phyloP scores from a whole-genome alignment of 495 filamentous ascomycete species.

The Hypomontagnella monticulosa region DNA sequence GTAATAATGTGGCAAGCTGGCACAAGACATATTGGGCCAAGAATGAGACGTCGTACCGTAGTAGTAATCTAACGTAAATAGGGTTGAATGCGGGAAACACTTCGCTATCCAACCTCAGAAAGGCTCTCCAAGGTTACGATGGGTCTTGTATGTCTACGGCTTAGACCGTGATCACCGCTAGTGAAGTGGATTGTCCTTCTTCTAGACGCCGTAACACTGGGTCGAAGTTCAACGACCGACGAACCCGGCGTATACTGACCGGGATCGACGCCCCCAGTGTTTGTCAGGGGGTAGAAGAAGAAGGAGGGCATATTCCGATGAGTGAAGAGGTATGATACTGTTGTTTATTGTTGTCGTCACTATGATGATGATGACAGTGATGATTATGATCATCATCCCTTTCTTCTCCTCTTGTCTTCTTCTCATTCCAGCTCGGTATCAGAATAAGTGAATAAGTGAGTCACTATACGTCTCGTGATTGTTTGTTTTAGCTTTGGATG shows the following conservation, averaged over 20 bases:
- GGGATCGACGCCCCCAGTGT: conserved; percentile 14
- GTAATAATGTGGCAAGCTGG: conserved; percentile 31
- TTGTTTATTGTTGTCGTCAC: too few relatives aligned
- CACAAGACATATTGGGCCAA: conserved; percentile 22
- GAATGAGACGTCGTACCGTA: conserved; percentile 33
- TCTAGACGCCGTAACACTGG: conserved; percentile 28
- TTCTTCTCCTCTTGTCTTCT: too few relatives aligned
- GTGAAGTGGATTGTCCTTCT: conserved; percentile 6
- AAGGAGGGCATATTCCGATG: conserved; percentile 8
- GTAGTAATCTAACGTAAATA: conserved; percentile 39
- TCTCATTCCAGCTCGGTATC: too few relatives aligned
- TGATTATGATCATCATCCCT: too few relatives aligned
- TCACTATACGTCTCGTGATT: not conserved
- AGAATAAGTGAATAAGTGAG: not conserved
- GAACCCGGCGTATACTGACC: conserved; percentile 6
- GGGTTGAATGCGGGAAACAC: conserved; percentile 31
- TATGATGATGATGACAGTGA: too few relatives aligned
- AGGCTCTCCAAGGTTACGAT: conserved; percentile 29
- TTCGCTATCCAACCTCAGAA: conserved; percentile 31
- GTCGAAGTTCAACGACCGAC: conserved; percentile 1
- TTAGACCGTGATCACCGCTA: conserved; percentile 18
- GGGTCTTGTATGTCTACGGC: conserved; percentile 22
- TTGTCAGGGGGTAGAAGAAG: conserved; percentile 11
- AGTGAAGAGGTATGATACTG: too few relatives aligned
- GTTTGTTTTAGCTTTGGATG: conserved; percentile 8